Percentiles rank a stretch among this genome's conserved stretches.
Conservation (phyloP, 2,329 filamentous ascomycete species). For the Fusarium sp. region DNA sequence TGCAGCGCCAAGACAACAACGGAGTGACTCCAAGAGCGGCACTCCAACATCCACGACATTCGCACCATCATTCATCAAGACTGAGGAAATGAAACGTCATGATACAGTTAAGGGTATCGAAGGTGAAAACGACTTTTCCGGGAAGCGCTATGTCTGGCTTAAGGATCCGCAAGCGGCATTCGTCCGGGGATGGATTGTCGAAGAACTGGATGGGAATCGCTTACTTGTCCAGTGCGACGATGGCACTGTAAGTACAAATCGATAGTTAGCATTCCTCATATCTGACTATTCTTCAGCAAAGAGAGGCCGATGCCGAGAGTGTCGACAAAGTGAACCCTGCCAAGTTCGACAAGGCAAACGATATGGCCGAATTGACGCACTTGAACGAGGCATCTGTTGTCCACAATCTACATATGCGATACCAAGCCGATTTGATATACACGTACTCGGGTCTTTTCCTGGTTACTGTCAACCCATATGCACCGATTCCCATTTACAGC, state of each 20-base stretch:
- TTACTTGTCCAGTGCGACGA: slow-evolving; percentile 94
- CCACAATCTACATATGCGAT: slow-evolving; percentile 70
- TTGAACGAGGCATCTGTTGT: slow-evolving; percentile 98
- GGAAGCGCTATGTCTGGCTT: slow-evolving; percentile 98
- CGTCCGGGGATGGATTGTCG: slow-evolving; percentile 90
- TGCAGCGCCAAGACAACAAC: slow-evolving; percentile 51
- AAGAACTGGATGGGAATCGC: slow-evolving; percentile 77
- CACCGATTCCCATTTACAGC: slow-evolving; percentile 91
- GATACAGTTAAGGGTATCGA: slow-evolving; percentile 81
- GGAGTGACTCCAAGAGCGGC: slow-evolving; percentile 73
- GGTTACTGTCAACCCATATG: slow-evolving; percentile 97
- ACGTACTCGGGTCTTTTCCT: slow-evolving; percentile 98
- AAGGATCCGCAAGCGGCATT: slow-evolving; percentile 89
- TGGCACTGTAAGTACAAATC: slow-evolving; percentile 74
- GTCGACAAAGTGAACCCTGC: slow-evolving; percentile 99
- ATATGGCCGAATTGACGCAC: slow-evolving; percentile 99
- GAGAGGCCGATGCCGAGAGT: slow-evolving; percentile 84
- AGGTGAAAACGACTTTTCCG: slow-evolving; percentile 98
- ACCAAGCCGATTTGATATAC: slow-evolving; percentile 96
- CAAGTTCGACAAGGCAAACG: slow-evolving; percentile 99
- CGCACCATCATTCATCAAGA: slow-evolving; percentile 95
- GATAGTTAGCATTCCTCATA: neutral
- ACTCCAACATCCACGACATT: slow-evolving; percentile 82
- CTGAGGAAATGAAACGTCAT: slow-evolving; percentile 76
- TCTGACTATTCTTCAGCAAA: slow-evolving; percentile 70